Evolutionary conservation across 257 asterid genomes (phyloP).

Genomic region (Scutellaria galericulata): DNA sequence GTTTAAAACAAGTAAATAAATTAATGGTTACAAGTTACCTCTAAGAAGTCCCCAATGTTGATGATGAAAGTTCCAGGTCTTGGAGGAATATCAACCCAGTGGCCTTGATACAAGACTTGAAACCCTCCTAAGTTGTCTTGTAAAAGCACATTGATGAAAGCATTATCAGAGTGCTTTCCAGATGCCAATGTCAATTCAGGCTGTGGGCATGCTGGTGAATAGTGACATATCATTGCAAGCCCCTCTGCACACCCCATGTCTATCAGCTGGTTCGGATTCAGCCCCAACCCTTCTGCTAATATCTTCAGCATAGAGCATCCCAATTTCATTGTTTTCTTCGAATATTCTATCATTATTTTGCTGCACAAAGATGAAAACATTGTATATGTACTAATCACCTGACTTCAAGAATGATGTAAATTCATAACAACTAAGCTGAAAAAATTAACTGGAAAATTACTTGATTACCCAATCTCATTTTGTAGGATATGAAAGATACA

Average conservation of each 20-base stretch:
- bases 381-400: no score
- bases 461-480: no score
- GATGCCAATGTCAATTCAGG: slow-evolving; percentile 23
- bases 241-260: slow-evolving; percentile 43
- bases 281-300: slow-evolving; percentile 43
- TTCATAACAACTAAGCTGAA: no score
- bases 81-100: slow-evolving; percentile 51
- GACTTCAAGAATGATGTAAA: no score
- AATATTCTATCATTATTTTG: not conserved
- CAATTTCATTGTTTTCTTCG: slow-evolving; percentile 7
- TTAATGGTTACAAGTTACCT: slow-evolving; percentile 26
- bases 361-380: not conserved
- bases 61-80: slow-evolving; percentile 44
- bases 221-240: slow-evolving; percentile 35
- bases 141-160: slow-evolving; percentile 41
- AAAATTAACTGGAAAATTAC: no score
- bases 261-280: slow-evolving; percentile 25
- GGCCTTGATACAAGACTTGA: slow-evolving; percentile 44
- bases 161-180: slow-evolving; percentile 45
- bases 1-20: no score
- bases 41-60: slow-evolving; percentile 43
- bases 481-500: no score
- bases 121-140: slow-evolving; percentile 52
- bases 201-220: slow-evolving; percentile 49
- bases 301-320: slow-evolving; percentile 34